phyloP scores from a whole-genome alignment of 2,329 filamentous ascomycete genomes.

The Fusarium lyarnte region DNA sequence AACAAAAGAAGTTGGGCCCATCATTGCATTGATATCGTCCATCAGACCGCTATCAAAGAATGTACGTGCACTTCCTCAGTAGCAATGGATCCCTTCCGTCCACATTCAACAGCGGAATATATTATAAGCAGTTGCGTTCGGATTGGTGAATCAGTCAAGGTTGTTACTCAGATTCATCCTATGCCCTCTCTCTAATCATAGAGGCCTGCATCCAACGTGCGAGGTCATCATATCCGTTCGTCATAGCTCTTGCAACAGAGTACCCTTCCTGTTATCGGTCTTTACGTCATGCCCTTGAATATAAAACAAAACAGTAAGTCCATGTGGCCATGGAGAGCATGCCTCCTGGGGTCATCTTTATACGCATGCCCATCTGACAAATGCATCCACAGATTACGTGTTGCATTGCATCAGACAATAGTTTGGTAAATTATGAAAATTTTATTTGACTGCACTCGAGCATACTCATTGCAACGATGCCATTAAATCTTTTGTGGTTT shows the following conservation, averaged over 20 bases:
- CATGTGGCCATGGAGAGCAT: no score
- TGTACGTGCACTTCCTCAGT: neutral
- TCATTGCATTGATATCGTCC: neutral
- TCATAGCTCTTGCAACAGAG: neutral
- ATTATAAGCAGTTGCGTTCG: neutral
- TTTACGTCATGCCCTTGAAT: neutral
- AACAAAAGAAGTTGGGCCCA: neutral
- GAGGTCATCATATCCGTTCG: neutral
- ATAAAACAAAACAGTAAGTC: neutral
- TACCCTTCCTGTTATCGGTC: accelerated
- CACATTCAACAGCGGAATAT: accelerated
- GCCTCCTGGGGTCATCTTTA: neutral
- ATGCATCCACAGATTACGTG: neutral
- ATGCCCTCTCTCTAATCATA: accelerated
- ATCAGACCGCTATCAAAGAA: neutral
- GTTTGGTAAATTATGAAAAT: accelerated
- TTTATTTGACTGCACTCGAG: accelerated
- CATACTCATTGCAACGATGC: neutral
- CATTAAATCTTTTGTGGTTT: accelerated
- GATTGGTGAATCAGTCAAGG: neutral
- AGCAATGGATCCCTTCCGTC: neutral
- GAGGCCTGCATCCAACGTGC: neutral
- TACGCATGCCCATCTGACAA: neutral
- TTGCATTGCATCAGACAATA: no score
- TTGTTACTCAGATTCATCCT: neutral